These are phyloP conservation scores for Spatholobus suberectus DNA, from an alignment of 306 rosid genomes.

Conservation along the genomic window DNA sequence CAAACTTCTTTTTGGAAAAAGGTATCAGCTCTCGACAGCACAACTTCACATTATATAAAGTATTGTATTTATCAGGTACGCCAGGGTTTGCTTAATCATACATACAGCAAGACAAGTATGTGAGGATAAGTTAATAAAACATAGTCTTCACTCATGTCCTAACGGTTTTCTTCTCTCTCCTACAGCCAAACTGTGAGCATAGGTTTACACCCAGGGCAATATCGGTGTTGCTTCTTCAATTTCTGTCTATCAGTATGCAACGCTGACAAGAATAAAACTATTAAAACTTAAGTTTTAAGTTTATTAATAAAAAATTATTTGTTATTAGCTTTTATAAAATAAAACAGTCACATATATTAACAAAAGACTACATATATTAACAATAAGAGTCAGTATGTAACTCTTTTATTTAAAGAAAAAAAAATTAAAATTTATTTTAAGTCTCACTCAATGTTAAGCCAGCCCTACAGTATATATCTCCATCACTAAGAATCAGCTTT, in stretches of 20 bases:
- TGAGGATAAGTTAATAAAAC: background rate
- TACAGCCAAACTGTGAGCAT: background rate
- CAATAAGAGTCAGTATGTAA: too few relatives aligned
- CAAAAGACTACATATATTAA: too few relatives aligned
- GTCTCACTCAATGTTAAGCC: too few relatives aligned
- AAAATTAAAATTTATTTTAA: too few relatives aligned
- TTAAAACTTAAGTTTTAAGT: too few relatives aligned
- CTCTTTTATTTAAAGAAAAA: too few relatives aligned
- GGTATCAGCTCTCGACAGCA: too few relatives aligned
- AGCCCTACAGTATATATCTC: background rate
- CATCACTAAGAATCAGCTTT: slow-evolving; percentile 29
- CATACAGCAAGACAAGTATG: background rate
- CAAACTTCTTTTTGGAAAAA: background rate
- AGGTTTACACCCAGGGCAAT: slow-evolving; percentile 32
- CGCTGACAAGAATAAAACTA: too few relatives aligned
- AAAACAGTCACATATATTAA: too few relatives aligned
- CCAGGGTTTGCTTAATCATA: background rate
- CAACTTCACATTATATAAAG: background rate
- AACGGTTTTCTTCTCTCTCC: background rate
- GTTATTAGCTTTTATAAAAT: too few relatives aligned
- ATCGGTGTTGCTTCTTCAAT: background rate
- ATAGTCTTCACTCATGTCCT: background rate
- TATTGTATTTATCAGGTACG: background rate
- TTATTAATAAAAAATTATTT: too few relatives aligned
- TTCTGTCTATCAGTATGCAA: background rate